Evolutionary conservation across 495 filamentous ascomycete species (phyloP), one percentile per base, ranked within the genome.

Genomic region (Aspergillus heteromorphus): DNA sequence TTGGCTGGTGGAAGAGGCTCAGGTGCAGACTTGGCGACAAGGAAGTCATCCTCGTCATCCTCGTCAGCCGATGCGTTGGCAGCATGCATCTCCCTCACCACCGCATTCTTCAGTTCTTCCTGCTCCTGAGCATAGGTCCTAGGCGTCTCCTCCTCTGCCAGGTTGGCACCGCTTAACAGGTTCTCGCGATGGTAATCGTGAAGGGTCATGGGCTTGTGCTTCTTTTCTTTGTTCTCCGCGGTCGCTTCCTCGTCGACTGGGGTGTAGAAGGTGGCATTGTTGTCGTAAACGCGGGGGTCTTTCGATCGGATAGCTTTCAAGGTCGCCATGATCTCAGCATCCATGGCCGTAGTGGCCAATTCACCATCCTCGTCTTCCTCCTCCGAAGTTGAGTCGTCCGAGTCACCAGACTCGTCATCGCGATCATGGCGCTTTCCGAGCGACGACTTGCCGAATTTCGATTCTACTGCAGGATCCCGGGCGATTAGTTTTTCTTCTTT

Each of bases 181-280:
- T 92, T 92, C 67, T 88, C 82, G 42, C 90, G 83, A 60, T 98
- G 93, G 65, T 97, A 98, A 65, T 97, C 90, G 57, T 79, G 81
- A 48, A 98, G 76, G 51, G 83, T 89, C 76, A 98, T 86, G 6
- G 92, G 83, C 73, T 92, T 95, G 53, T 91, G 82, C 59, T 86
- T 82, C 69, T 84, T 85, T 58, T 73, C 72, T 13, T 65, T 63
- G 16, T 42, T 53, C 6, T 54, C 29, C 19, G 60, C 20, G 53
- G 62, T 34, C 6, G 60, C 59, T n/a, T 72, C 69, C 19, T 78
- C 71, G 11, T 89, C 85, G 30, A 84, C 70, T 27, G 83, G 73
- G 20, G 71, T 70, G 69, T 88, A 97, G 74, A 97, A 98, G 14
- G 73, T 88, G 45, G 75, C 77, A 13, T 84, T 77, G 51, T 83